A percentile compares a stretch with the other conserved stretches of the same genome.
phyloP scores from a whole-genome alignment of 192 early-diverging fungal genomes.

The Backusella mclennaniae region DNA sequence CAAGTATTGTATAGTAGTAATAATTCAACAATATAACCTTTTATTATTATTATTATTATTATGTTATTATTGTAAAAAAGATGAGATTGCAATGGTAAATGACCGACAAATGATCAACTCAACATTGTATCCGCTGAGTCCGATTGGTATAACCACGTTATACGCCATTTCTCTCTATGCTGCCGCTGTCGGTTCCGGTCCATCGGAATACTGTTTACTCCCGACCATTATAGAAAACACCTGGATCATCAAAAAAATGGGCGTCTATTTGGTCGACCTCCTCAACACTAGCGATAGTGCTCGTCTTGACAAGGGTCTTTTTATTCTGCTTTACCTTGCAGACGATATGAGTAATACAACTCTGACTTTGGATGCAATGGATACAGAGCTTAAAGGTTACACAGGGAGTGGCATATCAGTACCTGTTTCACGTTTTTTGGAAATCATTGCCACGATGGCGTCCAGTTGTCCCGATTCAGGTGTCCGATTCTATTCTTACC shows the following conservation, averaged over 20 bases:
- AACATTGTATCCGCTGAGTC: slow-evolving; percentile 1
- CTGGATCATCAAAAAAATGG: not conserved
- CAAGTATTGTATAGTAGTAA: not conserved
- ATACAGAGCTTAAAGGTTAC: slow-evolving; percentile 8
- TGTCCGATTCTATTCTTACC: slow-evolving; percentile 41
- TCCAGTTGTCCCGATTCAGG: slow-evolving; percentile 36
- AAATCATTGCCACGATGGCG: slow-evolving; percentile 41
- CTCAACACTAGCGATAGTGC: not conserved
- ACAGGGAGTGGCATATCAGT: not conserved
- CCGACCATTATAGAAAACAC: not conserved
- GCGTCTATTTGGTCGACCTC: not conserved
- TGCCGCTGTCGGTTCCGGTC: not conserved
- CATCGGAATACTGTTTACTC: not conserved
- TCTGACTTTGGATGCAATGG: slow-evolving; percentile 6
- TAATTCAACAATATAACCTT: not conserved
- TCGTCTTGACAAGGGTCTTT: slow-evolving; percentile 10
- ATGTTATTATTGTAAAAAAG: not conserved
- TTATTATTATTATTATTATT: not conserved
- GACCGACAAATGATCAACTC: slow-evolving; percentile 12
- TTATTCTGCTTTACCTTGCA: slow-evolving; percentile 7
- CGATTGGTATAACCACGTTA: slow-evolving; percentile 9
- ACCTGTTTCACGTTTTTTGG: not conserved
- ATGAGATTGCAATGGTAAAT: not conserved
- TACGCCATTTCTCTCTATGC: slow-evolving; percentile 1
- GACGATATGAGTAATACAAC: slow-evolving; percentile 13